Base-by-base conservation (phyloP, 768 basidiomycete species). In the Pleurotus pulmonarius region DNA sequence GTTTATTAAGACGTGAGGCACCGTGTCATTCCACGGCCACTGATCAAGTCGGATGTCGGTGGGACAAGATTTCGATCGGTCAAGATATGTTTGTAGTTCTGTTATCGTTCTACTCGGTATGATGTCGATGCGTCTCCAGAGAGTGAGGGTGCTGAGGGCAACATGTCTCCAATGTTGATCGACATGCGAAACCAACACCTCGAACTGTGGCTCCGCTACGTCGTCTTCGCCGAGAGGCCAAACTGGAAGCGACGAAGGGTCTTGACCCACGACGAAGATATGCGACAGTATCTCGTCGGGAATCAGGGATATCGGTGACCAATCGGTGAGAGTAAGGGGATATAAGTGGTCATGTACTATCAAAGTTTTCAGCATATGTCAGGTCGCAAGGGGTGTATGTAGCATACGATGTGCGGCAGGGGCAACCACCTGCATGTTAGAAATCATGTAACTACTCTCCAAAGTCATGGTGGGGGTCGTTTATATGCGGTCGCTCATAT, bases 111-210 rank as follows among this genome's bases (percentile, higher is more conserved):
- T 64, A 3, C 34, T 48, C 2, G 65, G 59, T 20, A 62, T 49
- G 20, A 76, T 59, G 18, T 63, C 58, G 53, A 81, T 72, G 12
- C 59, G 58, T 2, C 68, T 65, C 80, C 80, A 82, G 13, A 82
- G 70, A 1, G 49, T 47, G 1, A 69, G 71, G 4, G 74, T 74
- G 20, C 55, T 59, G 40, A 78, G 47, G 1, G 78, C 76, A 4
- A 78, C 65, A 11, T 64, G 52, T 53, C 78, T 75, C 59, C 78
- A 75, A 53, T 66, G 61, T 5, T 64, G 64, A 61, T 67, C 73
- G 29, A 77, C 73, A 49, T 77, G 75, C 9, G 74, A 72, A 5
- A 74, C 64, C 3, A 70, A 34, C 34, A 77, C 51, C 51, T 78
- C 75, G 60, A 78, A 77, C 3, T 72, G 63, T 13, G 20, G 29